Evolutionary conservation across 257 asterid species (phyloP).

Genomic region (Misopates orontium): DNA sequence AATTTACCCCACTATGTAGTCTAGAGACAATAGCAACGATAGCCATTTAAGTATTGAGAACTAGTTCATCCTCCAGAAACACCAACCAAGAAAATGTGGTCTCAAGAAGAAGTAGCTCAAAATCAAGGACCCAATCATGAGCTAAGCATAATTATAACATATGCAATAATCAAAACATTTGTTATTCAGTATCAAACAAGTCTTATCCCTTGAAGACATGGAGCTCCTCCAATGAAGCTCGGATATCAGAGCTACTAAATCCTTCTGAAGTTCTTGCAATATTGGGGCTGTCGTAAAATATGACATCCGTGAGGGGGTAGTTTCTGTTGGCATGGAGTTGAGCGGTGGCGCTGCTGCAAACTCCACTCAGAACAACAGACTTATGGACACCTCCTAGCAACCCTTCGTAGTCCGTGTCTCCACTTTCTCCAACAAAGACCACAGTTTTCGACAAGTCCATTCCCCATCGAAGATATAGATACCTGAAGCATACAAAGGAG

Average conservation of each 20-base stretch:
- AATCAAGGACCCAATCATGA: too few species aligned
- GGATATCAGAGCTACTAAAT: conserved; percentile 51
- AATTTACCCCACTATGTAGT: too few species aligned
- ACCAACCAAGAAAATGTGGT: too few species aligned
- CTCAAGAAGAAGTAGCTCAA: too few species aligned
- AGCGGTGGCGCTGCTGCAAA: conserved; percentile 59
- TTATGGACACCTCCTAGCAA: conserved; percentile 89
- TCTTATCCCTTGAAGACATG: conserved; percentile 43
- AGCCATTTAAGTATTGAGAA: too few species aligned
- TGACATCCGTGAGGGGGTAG: conserved; percentile 80
- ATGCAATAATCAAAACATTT: neutral
- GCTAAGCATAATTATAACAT: too few species aligned
- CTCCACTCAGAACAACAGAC: conserved; percentile 78
- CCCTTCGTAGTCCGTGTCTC: conserved; percentile 96
- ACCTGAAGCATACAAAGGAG: conserved; percentile 42
- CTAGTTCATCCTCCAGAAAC: too few species aligned
- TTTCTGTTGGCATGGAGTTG: conserved; percentile 65
- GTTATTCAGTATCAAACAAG: conserved; percentile 18
- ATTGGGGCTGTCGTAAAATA: conserved; percentile 67
- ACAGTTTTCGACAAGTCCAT: conserved; percentile 85
- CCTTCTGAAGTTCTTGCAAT: conserved; percentile 50
- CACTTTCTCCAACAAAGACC: conserved; percentile 94
- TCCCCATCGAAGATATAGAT: conserved; percentile 91
- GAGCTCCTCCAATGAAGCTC: conserved; percentile 50
- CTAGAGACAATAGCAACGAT: too few species aligned